phyloP scores from a whole-genome alignment of 169 alveolate species.

The Theileria parva region DNA sequence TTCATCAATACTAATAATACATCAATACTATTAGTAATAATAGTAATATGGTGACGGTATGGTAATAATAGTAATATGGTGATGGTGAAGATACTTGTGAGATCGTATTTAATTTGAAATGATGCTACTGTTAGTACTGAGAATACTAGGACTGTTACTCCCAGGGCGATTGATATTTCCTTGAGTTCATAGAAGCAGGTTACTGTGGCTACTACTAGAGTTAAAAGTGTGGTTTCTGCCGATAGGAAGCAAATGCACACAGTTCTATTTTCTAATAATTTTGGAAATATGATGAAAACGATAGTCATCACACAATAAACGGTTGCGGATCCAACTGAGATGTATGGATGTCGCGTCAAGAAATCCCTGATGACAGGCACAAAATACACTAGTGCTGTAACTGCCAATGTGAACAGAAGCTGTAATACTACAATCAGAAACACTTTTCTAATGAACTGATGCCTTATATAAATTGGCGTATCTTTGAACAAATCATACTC shows the following conservation, averaged over 20 bases:
- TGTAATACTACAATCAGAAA: constrained; percentile 75
- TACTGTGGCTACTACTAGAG: not conserved
- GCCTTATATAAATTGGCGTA: constrained; percentile 74
- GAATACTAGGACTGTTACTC: constrained; percentile 27
- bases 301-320: not conserved
- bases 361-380: constrained; percentile 8
- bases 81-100: constrained; percentile 34
- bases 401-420: constrained; percentile 42
- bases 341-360: not conserved
- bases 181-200: constrained; percentile 3
- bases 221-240: constrained; percentile 6
- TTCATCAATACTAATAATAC: not conserved
- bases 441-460: constrained; percentile 81
- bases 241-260: not conserved
- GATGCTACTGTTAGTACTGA: constrained; percentile 18
- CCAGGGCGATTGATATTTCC: constrained; percentile 34
- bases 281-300: not conserved
- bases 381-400: constrained; percentile 1
- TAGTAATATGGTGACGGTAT: not conserved
- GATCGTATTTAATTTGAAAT: constrained; percentile 48
- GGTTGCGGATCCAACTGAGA: constrained; percentile 6
- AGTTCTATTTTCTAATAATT: not conserved
- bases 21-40: not conserved
- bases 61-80: not conserved
- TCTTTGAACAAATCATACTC: constrained; percentile 34